A percentile compares a stretch with the other conserved stretches of the same genome.
These are phyloP conservation scores for Emergomyces orientalis DNA, from an alignment of 2,329 filamentous ascomycete genomes.

Conservation along the genomic window DNA sequence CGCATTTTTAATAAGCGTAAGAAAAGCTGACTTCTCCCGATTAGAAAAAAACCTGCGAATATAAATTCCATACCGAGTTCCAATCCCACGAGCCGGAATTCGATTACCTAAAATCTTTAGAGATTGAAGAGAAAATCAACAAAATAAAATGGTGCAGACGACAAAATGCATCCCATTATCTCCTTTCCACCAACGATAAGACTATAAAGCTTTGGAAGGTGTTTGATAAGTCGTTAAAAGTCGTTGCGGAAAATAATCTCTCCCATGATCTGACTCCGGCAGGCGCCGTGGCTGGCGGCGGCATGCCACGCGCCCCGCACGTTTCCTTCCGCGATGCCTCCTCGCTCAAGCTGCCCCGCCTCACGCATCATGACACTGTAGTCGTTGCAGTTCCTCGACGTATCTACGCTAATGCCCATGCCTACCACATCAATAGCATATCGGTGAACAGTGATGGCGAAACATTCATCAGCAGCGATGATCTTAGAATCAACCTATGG, in stretches of 20 bases:
- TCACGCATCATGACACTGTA: constrained; percentile 97
- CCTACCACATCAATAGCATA: constrained; percentile 99
- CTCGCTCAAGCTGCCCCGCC: constrained; percentile 83
- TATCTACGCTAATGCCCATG: constrained; percentile 96
- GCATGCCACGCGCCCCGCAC: constrained; percentile 62
- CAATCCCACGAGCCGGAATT: constrained; percentile 99
- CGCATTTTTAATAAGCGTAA: neutral
- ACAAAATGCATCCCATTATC: constrained; percentile 96
- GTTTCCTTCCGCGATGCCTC: constrained; percentile 68
- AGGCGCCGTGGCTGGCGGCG: constrained; percentile 62
- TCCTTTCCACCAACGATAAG: constrained; percentile 98
- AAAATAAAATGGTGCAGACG: constrained; percentile 99
- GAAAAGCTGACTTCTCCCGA: constrained; percentile 26
- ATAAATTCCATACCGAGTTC: constrained; percentile 99
- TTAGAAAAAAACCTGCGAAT: constrained; percentile 99
- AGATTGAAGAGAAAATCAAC: constrained; percentile 99
- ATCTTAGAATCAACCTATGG: constrained; percentile 96
- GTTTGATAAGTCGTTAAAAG: constrained; percentile 97
- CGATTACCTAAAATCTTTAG: constrained; percentile 96
- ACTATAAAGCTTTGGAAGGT: constrained; percentile 99
- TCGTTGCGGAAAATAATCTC: constrained; percentile 97
- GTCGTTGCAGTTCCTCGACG: constrained; percentile 91
- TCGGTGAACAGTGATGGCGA: constrained; percentile 99
- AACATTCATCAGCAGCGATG: constrained; percentile 98
- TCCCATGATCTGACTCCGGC: constrained; percentile 85